Percentiles rank a stretch among this genome's conserved stretches.
These are phyloP conservation scores for Dryadomyces sulphureus DNA, from an alignment of 2,329 filamentous ascomycete genomes.

Conservation along the genomic window DNA sequence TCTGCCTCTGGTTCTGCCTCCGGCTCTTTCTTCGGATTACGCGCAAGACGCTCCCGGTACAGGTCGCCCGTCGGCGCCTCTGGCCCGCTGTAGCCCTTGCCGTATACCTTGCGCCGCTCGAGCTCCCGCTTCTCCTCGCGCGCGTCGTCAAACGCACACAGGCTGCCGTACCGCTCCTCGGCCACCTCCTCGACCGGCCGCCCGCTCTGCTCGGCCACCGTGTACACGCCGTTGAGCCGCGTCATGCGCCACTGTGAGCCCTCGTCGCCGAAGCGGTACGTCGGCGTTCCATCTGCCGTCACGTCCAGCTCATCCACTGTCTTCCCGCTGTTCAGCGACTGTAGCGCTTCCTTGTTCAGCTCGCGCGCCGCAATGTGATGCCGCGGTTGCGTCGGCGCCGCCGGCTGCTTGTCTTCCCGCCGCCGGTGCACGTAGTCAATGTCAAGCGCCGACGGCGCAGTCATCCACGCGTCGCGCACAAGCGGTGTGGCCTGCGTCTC, in stretches of 20 bases:
- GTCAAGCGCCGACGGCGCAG: constrained; percentile 64
- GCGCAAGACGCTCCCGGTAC: constrained; percentile 49
- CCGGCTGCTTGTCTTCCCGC: constrained; percentile 17
- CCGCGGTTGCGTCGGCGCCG: constrained; percentile 23
- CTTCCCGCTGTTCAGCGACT: constrained; percentile 42
- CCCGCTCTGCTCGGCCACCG: constrained; percentile 58
- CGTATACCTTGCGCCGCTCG: constrained; percentile 70
- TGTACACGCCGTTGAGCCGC: constrained; percentile 76
- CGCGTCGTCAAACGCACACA: constrained; percentile 81
- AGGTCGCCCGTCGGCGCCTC: constrained; percentile 80
- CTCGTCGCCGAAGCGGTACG: constrained; percentile 74
- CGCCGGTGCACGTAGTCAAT: constrained; percentile 66
- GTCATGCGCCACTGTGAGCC: constrained; percentile 96
- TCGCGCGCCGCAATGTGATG: constrained; percentile 67
- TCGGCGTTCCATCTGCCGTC: constrained; percentile 45
- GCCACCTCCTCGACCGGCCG: constrained; percentile 70
- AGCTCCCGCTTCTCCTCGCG: constrained; percentile 87
- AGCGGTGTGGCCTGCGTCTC: no score
- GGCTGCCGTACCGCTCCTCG: constrained; percentile 61
- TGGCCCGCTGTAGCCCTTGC: constrained; percentile 69
- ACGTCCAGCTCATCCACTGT: constrained; percentile 35
- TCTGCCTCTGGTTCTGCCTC: neutral
- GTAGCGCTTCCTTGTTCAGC: constrained; percentile 54
- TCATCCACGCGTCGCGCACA: constrained; percentile 83
- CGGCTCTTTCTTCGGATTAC: constrained; percentile 18